phyloP scores from a whole-genome alignment of 1,284 basidiomycete species.

The Pseudomicrostroma phylloplanum region DNA sequence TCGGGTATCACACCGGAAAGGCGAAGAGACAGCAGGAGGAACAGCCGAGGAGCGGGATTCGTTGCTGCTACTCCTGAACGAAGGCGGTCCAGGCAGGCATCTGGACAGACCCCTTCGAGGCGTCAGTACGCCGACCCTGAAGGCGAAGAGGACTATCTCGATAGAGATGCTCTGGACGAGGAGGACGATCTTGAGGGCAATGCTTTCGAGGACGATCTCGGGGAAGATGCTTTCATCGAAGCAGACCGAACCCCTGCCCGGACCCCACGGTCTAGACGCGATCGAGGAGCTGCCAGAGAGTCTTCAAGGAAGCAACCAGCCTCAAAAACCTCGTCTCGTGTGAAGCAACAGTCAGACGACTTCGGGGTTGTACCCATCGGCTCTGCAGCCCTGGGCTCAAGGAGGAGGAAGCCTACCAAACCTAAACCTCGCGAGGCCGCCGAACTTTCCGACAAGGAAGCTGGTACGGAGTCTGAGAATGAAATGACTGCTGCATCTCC shows the following conservation, averaged over 20 bases:
- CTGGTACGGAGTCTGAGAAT: too few species aligned
- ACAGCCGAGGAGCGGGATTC: not conserved
- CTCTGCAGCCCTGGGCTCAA: too few species aligned
- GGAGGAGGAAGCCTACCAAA: too few species aligned
- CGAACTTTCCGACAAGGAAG: too few species aligned
- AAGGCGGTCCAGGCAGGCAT: not conserved
- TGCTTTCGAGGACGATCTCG: not conserved
- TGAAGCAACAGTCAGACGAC: too few species aligned
- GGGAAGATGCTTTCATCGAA: not conserved
- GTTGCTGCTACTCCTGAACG: not conserved
- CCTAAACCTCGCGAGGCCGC: too few species aligned
- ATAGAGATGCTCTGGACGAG: not conserved
- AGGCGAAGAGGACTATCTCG: conserved; percentile 3
- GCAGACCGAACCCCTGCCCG: not conserved
- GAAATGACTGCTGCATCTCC: too few species aligned
- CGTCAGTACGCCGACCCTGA: not conserved
- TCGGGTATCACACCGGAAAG: not conserved
- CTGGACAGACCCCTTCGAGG: not conserved
- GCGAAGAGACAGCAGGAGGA: not conserved
- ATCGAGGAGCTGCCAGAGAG: too few species aligned
- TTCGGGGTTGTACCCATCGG: too few species aligned
- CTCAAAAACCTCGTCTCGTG: too few species aligned
- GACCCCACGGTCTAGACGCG: not conserved
- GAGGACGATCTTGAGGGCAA: not conserved
- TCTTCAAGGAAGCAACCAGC: too few species aligned